Base-by-base conservation (phyloP, 257 asterid genomes). In the Rehmannia glutinosa region DNA sequence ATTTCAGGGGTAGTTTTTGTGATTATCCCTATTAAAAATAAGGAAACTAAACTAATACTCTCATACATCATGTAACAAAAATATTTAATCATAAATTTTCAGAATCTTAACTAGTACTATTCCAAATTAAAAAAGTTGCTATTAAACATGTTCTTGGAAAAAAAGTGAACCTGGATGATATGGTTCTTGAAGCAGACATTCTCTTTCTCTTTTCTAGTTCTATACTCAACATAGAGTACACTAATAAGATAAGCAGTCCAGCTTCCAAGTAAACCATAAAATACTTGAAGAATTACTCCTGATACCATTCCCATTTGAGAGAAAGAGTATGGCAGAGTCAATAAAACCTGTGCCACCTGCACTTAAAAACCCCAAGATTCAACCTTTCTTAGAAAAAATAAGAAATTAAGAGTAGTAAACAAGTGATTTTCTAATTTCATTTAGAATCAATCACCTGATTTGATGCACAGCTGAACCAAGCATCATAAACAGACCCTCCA, bases 211-310 rank as follows among this genome's bases (percentile, higher is more conserved):
- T 75, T 75, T 41, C 75, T 75, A 32, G 72, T 45, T 68, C 75
- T 68, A 15, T 75, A 75, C 68, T 75, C 79, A 62, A 75, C 56
- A 45, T 75, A 75, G 55, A 69, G 79, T 4, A 55, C 63, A 46
- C 75, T 69, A 16, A 75, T 69, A n/a, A 75, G 72, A 62, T 75
- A 75, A 28, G 79, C 79, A 33, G 79, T 75, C 79, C 79, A 75
- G n/a, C 79, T 69, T 15, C 79, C 79, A 11, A 75, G 62, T 10
- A 69, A 13, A 28, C 79, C 79, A 69, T 75, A 68, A 61, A 75
- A 75, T 2, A 75, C 67, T 75, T 75, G 79, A 47, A 75, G 25
- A 28, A 43, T 24, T 20, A 74, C 51, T 53, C 79, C 79, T 39
- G 79, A 74, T 1, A 74, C 23, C 71, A 68, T 56, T 46, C 79